Evolutionary conservation across 2,329 filamentous ascomycete genomes (phyloP).

Genomic region (Pestalotiopsis sp.): DNA sequence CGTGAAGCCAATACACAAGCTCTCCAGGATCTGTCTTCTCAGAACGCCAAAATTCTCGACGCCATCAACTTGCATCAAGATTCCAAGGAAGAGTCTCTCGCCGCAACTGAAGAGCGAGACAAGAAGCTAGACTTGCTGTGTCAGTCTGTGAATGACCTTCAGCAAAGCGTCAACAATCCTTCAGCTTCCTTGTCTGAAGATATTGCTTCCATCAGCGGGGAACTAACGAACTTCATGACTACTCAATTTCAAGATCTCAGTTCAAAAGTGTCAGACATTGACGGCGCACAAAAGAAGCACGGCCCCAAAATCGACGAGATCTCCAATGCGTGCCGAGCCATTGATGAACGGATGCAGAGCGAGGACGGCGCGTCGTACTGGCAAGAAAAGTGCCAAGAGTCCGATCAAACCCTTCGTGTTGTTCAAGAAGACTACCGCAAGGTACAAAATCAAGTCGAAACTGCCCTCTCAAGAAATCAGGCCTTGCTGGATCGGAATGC

Average conservation of each 20-base stretch:
- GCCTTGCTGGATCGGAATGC: not conserved
- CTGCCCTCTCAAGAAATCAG: not conserved
- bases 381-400: not conserved
- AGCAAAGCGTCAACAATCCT: not conserved
- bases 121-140: constrained; percentile 2
- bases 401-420: not conserved
- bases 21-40: not conserved
- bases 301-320: not conserved
- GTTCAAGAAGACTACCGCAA: not conserved
- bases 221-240: not conserved
- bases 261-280: not conserved
- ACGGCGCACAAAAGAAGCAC: not conserved
- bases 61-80: not conserved
- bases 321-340: not conserved
- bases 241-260: not conserved
- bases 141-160: constrained; percentile 6
- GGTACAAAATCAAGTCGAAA: not conserved
- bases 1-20: not conserved
- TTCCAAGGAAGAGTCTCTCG: not conserved
- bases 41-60: constrained; percentile 14
- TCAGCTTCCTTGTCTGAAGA: not conserved
- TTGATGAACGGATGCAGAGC: not conserved
- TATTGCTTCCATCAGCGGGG: not conserved
- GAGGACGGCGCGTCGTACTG: not conserved
- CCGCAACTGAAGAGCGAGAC: not conserved